These are phyloP conservation scores for Parietichytrium sp. DNA, from an alignment of 108 stramenopile genomes.

Conservation along the genomic window DNA sequence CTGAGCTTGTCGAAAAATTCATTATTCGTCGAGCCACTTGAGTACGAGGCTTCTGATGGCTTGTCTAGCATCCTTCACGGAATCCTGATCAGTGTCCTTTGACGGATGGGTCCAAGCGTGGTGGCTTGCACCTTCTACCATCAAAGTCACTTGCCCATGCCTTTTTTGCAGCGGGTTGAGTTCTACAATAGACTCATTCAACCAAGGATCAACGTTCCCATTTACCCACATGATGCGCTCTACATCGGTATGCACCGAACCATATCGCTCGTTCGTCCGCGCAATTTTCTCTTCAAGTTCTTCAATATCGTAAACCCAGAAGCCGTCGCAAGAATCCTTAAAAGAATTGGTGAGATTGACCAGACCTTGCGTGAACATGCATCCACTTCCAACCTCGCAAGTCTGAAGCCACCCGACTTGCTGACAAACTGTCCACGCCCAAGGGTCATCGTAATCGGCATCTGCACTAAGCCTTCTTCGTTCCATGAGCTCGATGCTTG, in stretches of 20 bases:
- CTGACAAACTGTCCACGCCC: constrained; percentile 90
- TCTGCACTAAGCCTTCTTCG: too few species aligned
- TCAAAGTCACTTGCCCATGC: constrained; percentile 46
- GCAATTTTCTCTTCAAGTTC: constrained; percentile 65
- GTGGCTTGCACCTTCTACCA: constrained; percentile 72
- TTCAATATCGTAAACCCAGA: constrained; percentile 31
- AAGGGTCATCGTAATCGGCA: constrained; percentile 61
- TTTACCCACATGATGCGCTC: constrained; percentile 76
- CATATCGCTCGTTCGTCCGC: constrained; percentile 70
- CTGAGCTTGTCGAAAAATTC: too few species aligned
- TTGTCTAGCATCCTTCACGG: constrained; percentile 58
- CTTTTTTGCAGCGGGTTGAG: constrained; percentile 29
- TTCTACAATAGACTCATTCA: constrained; percentile 65
- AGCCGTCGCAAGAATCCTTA: constrained; percentile 65
- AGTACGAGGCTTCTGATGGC: constrained; percentile 62
- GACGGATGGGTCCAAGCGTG: constrained; percentile 80
- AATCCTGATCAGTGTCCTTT: constrained; percentile 57
- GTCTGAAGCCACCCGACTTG: constrained; percentile 95
- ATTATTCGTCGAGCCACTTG: constrained; percentile 53
- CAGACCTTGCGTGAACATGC: constrained; percentile 78
- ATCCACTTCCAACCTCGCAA: constrained; percentile 65
- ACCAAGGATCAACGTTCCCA: constrained; percentile 93
- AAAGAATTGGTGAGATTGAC: constrained; percentile 75
- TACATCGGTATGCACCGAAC: constrained; percentile 64
- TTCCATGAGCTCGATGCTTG: not conserved